Evolutionary conservation across 352 stramenopile genomes (phyloP).

Genomic region (Globisporangium takayamanum): DNA sequence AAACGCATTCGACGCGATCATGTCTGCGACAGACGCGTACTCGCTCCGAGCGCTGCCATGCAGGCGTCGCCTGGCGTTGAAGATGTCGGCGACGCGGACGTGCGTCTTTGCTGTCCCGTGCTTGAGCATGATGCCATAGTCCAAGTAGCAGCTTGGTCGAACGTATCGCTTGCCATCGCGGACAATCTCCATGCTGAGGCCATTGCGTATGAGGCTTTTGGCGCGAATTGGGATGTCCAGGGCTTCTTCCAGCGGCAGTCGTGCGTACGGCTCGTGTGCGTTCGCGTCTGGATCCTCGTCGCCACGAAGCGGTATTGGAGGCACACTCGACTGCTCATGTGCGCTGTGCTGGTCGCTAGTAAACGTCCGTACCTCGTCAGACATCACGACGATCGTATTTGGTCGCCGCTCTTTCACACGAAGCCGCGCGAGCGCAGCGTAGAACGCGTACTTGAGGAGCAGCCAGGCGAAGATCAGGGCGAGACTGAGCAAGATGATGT

Average conservation of each 20-base stretch:
- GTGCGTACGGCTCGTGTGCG: conserved; percentile 10
- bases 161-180: conserved; percentile 19
- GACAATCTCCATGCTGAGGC: conserved; percentile 23
- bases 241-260: conserved; percentile 19
- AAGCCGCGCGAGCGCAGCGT: background rate
- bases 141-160: conserved; percentile 25
- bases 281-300: background rate
- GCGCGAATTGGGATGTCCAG: conserved; percentile 20
- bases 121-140: conserved; percentile 29
- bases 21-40: background rate
- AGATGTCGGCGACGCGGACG: conserved; percentile 8
- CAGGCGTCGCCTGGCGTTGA: background rate
- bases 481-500: conserved; percentile 12
- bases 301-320: too few species aligned
- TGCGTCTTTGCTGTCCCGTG: conserved; percentile 11
- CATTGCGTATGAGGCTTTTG: conserved; percentile 19
- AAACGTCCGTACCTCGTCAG: background rate
- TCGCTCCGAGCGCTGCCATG: background rate
- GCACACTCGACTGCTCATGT: background rate
- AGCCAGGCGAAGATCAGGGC: background rate
- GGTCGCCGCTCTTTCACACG: background rate
- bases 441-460: conserved; percentile 3
- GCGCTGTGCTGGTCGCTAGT: background rate
- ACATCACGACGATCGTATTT: background rate
- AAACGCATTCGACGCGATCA: background rate